Conservation (phyloP, 768 basidiomycete species). For the Lactarius evosmus region DNA sequence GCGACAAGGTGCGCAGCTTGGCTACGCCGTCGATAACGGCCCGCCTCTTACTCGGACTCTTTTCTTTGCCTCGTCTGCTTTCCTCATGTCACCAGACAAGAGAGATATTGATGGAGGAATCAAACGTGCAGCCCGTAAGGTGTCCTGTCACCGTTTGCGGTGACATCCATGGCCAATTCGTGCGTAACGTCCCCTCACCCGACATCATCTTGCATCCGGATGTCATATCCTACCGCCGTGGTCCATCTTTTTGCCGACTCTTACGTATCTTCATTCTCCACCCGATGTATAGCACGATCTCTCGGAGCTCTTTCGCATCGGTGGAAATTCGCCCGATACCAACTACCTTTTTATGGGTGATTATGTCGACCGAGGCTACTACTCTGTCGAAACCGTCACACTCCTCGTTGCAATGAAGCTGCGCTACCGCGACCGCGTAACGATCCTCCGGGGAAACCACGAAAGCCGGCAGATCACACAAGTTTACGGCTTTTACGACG, state of each 20-base stretch:
- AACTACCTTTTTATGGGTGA: constrained; percentile 99
- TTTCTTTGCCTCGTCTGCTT: constrained; percentile 16
- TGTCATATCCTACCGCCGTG: constrained; percentile 14
- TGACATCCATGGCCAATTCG: constrained; percentile 99
- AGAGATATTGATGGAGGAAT: constrained; percentile 98
- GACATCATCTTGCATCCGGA: constrained; percentile 18
- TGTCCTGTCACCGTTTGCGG: constrained; percentile 99
- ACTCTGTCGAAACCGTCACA: constrained; percentile 98
- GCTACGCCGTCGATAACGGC: constrained; percentile 33
- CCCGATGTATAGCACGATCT: constrained; percentile 81
- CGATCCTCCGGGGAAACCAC: constrained; percentile 97
- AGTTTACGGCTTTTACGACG: constrained; percentile 99
- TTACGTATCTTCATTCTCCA: constrained; percentile 19
- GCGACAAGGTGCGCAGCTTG: constrained; percentile 83
- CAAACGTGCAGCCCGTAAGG: constrained; percentile 96
- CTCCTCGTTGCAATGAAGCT: constrained; percentile 96
- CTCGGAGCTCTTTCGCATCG: constrained; percentile 97
- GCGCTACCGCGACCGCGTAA: constrained; percentile 96
- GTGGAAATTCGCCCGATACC: constrained; percentile 97
- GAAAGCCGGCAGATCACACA: constrained; percentile 99
- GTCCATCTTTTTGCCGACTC: constrained; percentile 22
- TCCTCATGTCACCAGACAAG: constrained; percentile 60
- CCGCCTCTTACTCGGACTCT: constrained; percentile 28
- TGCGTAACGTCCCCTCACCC: constrained; percentile 48
- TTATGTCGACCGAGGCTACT: constrained; percentile 99